These are phyloP conservation scores for Sanguinoderma infundibulare DNA, from an alignment of 1,284 basidiomycete species.

Conservation along the genomic window DNA sequence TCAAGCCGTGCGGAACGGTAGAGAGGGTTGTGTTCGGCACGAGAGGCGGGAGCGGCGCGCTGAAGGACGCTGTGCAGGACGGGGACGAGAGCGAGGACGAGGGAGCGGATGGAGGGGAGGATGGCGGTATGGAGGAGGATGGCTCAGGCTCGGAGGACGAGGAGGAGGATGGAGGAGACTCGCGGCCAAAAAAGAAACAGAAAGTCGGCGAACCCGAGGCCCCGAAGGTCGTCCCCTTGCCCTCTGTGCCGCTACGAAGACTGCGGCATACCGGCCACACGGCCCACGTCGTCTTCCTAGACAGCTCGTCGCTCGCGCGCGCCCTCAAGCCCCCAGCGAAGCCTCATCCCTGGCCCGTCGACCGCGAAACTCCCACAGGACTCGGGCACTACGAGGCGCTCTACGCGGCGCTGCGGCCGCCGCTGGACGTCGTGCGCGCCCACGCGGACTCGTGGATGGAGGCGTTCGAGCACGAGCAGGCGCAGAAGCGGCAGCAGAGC, in stretches of 20 bases:
- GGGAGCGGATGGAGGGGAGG: constrained; percentile 45
- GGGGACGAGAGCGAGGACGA: constrained; percentile 36
- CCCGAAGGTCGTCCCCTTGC: constrained; percentile 62
- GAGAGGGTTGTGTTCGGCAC: constrained; percentile 72
- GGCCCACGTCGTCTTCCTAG: constrained; percentile 82
- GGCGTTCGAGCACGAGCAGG: constrained; percentile 73
- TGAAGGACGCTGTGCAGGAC: constrained; percentile 39
- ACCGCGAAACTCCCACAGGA: constrained; percentile 61
- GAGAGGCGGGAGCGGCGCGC: constrained; percentile 36
- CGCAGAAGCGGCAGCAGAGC: constrained; percentile 65
- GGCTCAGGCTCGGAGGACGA: constrained; percentile 32
- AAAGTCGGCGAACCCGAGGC: constrained; percentile 38
- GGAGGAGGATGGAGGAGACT: constrained; percentile 35
- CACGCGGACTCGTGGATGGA: constrained; percentile 82
- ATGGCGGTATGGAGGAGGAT: constrained; percentile 37
- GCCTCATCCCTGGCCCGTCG: constrained; percentile 63
- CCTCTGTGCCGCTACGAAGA: constrained; percentile 54
- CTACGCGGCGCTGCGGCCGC: constrained; percentile 70
- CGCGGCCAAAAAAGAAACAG: constrained; percentile 52
- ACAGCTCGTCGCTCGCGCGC: constrained; percentile 69
- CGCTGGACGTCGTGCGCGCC: constrained; percentile 68
- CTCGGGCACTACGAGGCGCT: constrained; percentile 70
- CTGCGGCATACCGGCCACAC: constrained; percentile 66
- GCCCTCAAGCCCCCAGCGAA: constrained; percentile 53
- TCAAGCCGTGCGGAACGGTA: constrained; percentile 76